Evolutionary conservation across 208 protist genomes (phyloP).

Genomic region (Hexamita inflata): DNA sequence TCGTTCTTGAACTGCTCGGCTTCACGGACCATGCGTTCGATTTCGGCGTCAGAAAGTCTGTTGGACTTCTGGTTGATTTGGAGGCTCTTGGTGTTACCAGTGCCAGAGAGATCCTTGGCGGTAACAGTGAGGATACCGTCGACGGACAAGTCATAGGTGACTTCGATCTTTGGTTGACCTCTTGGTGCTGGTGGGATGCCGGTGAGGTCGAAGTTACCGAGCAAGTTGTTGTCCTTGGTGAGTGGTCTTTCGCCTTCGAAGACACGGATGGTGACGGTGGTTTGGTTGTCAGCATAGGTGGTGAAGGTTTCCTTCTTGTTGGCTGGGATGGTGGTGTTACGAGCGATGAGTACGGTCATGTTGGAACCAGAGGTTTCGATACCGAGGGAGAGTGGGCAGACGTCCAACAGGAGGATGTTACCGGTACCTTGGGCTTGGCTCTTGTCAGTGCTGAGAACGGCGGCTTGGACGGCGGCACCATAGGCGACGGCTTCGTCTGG

Average conservation of each 20-base stretch:
- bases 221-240: conserved; percentile 86
- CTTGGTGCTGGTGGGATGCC: conserved; percentile 64
- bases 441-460: conserved; percentile 52
- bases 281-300: conserved; percentile 71
- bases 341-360: conserved; percentile 56
- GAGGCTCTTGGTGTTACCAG: conserved; percentile 67
- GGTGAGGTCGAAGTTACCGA: conserved; percentile 88
- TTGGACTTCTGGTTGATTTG: conserved; percentile 62
- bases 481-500: conserved; percentile 43
- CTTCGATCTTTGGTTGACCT: conserved; percentile 65
- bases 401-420: conserved; percentile 87
- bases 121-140: conserved; percentile 87
- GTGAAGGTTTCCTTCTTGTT: conserved; percentile 65
- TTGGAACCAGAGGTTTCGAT: conserved; percentile 89
- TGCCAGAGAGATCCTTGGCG: conserved; percentile 72
- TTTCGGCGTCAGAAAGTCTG: conserved; percentile 36
- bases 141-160: conserved; percentile 85
- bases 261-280: conserved; percentile 70
- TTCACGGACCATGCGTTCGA: conserved; percentile 35
- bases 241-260: conserved; percentile 89
- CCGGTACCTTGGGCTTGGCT: too few species aligned
- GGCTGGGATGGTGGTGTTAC: conserved; percentile 38
- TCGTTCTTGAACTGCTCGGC: conserved; percentile 26
- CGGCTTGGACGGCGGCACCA: conserved; percentile 35
- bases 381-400: conserved; percentile 89